phyloP scores from a whole-genome alignment of 768 basidiomycete genomes.

The Rhizopogon sp. region DNA sequence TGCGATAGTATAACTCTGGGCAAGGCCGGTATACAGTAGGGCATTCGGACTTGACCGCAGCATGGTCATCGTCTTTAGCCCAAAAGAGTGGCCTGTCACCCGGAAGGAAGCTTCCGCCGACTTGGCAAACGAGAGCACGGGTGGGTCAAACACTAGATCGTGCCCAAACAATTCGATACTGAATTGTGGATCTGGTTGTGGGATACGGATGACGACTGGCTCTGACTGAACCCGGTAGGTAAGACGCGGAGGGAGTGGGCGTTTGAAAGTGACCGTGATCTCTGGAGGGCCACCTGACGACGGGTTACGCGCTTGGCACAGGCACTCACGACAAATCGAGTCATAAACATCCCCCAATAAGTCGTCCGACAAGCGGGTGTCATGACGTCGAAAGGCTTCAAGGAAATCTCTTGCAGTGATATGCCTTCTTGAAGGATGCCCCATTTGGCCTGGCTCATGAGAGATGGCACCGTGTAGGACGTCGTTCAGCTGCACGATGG shows the following conservation, averaged over 20 bases:
- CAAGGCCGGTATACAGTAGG: slow-evolving; percentile 74
- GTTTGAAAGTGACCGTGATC: slow-evolving; percentile 64
- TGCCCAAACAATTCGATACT: slow-evolving; percentile 82
- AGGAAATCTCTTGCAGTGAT: slow-evolving; percentile 77
- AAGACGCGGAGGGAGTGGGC: slow-evolving; percentile 67
- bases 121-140: slow-evolving; percentile 72
- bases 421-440: slow-evolving; percentile 44
- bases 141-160: slow-evolving; percentile 85
- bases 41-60: slow-evolving; percentile 82
- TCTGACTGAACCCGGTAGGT: slow-evolving; percentile 90
- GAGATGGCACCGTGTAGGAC: slow-evolving; percentile 74
- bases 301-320: slow-evolving; percentile 63
- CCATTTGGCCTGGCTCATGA: slow-evolving; percentile 51
- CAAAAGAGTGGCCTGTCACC: slow-evolving; percentile 81
- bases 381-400: slow-evolving; percentile 76
- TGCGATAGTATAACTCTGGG: slow-evolving; percentile 68
- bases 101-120: slow-evolving; percentile 85
- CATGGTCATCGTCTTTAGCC: slow-evolving; percentile 79
- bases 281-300: slow-evolving; percentile 38
- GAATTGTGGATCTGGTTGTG: slow-evolving; percentile 78
- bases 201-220: slow-evolving; percentile 80
- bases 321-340: slow-evolving; percentile 66
- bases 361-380: slow-evolving; percentile 73
- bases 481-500: slow-evolving; percentile 86
- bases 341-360: slow-evolving; percentile 73